Evolutionary conservation across 768 basidiomycete species (phyloP).

Genomic region (Tricholomella constricta): DNA sequence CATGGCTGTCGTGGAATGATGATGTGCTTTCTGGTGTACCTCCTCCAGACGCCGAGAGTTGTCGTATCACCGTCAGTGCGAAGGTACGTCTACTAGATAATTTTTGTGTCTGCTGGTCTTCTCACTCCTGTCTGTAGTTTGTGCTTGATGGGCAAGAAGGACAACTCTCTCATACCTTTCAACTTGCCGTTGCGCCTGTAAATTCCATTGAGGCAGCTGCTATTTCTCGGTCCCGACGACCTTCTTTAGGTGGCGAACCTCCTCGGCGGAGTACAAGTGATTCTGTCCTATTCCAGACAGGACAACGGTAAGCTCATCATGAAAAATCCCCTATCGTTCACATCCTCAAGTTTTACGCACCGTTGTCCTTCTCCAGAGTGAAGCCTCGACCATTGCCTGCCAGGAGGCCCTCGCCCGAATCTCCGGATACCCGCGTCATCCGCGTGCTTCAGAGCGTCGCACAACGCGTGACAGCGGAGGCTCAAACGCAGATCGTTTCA

Average conservation of each 20-base stretch:
- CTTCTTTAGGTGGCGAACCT: conserved; percentile 43
- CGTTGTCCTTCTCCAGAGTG: conserved; percentile 18
- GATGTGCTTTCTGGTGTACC: conserved; percentile 84
- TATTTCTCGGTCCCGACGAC: conserved; percentile 42
- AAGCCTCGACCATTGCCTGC: conserved; percentile 30
- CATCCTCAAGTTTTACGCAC: neutral
- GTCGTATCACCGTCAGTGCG: conserved; percentile 75
- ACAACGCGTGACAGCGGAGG: conserved; percentile 75
- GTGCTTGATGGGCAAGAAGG: conserved; percentile 76
- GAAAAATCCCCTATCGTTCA: neutral
- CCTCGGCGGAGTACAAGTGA: conserved; percentile 51
- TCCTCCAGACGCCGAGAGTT: conserved; percentile 71
- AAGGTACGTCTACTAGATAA: conserved; percentile 48
- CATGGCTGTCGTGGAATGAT: conserved; percentile 88
- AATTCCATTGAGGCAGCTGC: conserved; percentile 44
- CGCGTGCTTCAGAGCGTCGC: conserved; percentile 77
- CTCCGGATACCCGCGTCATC: conserved; percentile 71
- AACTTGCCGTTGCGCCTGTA: conserved; percentile 70
- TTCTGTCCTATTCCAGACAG: conserved; percentile 44
- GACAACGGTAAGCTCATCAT: conserved; percentile 37
- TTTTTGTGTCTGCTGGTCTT: neutral
- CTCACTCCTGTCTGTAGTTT: conserved; percentile 45
- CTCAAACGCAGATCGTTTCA: conserved; percentile 65
- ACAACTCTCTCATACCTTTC: conserved; percentile 64
- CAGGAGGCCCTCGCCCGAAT: conserved; percentile 21